Conservation (phyloP, 371 early-diverging fungal species). For the Haplosporangium sp. region DNA sequence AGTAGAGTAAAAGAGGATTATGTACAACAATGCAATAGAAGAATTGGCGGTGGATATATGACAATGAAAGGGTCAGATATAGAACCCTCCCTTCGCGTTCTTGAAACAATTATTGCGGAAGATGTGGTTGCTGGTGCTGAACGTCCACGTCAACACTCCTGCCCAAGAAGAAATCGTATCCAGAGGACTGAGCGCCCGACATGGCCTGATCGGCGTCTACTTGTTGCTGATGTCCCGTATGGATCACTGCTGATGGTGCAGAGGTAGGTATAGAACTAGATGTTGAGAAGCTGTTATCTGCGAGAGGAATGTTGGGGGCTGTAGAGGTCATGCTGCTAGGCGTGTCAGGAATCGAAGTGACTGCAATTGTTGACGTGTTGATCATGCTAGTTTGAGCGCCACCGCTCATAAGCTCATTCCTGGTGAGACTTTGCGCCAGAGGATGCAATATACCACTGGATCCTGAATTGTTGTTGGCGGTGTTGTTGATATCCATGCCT, state of each 20-base stretch:
- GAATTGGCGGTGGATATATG: too few species aligned
- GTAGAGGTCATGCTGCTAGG: neutral
- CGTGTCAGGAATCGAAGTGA: neutral
- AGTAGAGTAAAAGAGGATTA: too few species aligned
- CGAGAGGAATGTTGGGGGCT: neutral
- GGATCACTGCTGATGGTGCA: constrained; percentile 5
- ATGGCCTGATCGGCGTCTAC: neutral
- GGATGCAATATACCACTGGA: constrained; percentile 18
- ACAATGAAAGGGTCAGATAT: too few species aligned
- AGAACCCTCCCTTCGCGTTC: too few species aligned
- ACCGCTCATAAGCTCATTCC: constrained; percentile 23
- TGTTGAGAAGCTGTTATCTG: neutral
- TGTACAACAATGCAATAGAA: neutral
- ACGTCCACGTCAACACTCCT: constrained; percentile 2
- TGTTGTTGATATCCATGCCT: constrained; percentile 2
- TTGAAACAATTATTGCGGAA: neutral
- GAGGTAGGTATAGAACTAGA: too few species aligned
- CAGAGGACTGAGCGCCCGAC: constrained; percentile 7
- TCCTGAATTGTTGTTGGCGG: constrained; percentile 5
- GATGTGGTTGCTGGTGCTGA: constrained; percentile 4
- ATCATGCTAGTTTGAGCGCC: neutral
- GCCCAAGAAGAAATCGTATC: constrained; percentile 22
- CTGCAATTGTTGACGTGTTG: neutral
- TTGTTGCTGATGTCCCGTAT: neutral
- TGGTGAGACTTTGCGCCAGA: constrained; percentile 36